Base-by-base conservation (phyloP, 2,329 filamentous ascomycete genomes). In the Colletotrichum spaethianum region DNA sequence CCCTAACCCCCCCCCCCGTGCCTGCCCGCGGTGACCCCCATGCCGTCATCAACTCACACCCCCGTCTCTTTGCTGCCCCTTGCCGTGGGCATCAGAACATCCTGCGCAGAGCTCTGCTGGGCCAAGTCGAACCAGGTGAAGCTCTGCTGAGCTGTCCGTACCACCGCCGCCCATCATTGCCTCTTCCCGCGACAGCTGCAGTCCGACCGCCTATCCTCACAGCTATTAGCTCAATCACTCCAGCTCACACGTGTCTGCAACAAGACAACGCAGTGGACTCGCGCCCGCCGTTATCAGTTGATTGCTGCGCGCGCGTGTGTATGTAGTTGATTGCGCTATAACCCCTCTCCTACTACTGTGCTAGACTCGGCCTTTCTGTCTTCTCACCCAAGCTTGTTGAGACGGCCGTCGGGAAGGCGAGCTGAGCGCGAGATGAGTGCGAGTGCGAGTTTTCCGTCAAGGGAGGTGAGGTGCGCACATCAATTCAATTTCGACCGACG, bases 91-190 rank as follows among this genome's bases (percentile, higher is more conserved):
- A 44, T 66, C 36, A 52, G 46, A 52, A 23, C 56, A 48, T 33
- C 56, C 48, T 67, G 60, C 48, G 42, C 50, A 46, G 63, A 50
- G 55, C 38, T 46, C 12, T 59, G 14, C 12, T 26, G 48, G 18
- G 52, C 57, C 40, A 46, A 48, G 28, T 16, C 44, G 57, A 44
- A n/a, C 68, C 55, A 55, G 36, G 48, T 23, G 46, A 53, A 38
- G 63, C 67, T 70, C 63, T 71, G 68, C 63, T 67, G 56, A 48
- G 40, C 68, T 63, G 63, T 52, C 31, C 56, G 56, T 26, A 61
- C 68, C 64, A 57, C 40, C 36, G 26, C 12, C 44, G 69, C 69
- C 59, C 20, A 72, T 72, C 65, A 72, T 64, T 72, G 59, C 69
- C 59, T n/a, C 18, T 69, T 69, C 53, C 26, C 55, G 46, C 46